These are phyloP conservation scores for Calonectria leucothoes DNA, from an alignment of 2,329 filamentous ascomycete species.

Conservation along the genomic window DNA sequence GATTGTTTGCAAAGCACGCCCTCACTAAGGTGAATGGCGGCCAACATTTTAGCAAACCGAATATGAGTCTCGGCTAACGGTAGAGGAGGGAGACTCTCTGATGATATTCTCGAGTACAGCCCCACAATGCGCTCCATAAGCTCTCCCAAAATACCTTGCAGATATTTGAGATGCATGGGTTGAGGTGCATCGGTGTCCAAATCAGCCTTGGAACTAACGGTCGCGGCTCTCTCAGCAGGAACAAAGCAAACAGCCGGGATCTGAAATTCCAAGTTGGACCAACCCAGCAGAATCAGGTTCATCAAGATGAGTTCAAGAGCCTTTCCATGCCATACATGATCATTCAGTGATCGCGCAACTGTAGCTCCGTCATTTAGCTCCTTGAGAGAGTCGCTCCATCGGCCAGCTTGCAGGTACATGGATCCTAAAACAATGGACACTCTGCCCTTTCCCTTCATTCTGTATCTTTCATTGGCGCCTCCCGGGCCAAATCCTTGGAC, in stretches of 20 bases:
- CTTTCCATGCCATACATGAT: slow-evolving; percentile 98
- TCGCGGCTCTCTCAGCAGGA: slow-evolving; percentile 58
- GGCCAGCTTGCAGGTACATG: slow-evolving; percentile 87
- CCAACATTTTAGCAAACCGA: slow-evolving; percentile 77
- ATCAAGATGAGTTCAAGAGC: slow-evolving; percentile 89
- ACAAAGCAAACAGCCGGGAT: slow-evolving; percentile 70
- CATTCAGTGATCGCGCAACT: slow-evolving; percentile 81
- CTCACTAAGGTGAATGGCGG: slow-evolving; percentile 73
- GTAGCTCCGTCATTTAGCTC: slow-evolving; percentile 85
- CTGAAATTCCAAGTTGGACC: slow-evolving; percentile 85
- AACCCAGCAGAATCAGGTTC: slow-evolving; percentile 84
- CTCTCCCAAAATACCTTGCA: slow-evolving; percentile 75
- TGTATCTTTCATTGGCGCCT: slow-evolving; percentile 79
- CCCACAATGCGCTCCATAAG: slow-evolving; percentile 79
- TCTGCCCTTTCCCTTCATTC: slow-evolving; percentile 84
- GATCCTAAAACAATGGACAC: slow-evolving; percentile 84
- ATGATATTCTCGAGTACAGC: slow-evolving; percentile 77
- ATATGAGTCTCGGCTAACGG: slow-evolving; percentile 80
- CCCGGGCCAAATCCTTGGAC: slow-evolving; percentile 79
- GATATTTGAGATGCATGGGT: slow-evolving; percentile 64
- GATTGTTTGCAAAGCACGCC: slow-evolving; percentile 72
- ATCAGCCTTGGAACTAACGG: slow-evolving; percentile 48
- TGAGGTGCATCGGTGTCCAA: slow-evolving; percentile 53
- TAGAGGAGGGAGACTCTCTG: slow-evolving; percentile 77
- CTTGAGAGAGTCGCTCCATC: slow-evolving; percentile 88